Conservation (phyloP, 257 asterid species). For the Lavandula angustifolia region DNA sequence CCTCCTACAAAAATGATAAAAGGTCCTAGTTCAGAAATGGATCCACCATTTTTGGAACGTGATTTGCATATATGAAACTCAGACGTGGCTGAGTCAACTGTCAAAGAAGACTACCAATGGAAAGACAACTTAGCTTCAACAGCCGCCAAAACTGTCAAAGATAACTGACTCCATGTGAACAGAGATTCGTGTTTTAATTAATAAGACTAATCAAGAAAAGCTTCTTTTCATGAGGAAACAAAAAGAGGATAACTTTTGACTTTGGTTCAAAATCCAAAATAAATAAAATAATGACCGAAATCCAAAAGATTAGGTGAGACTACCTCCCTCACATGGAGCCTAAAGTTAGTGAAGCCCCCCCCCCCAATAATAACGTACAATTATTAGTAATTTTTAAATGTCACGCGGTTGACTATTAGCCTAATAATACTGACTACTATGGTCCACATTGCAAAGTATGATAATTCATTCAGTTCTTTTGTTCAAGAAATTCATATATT, state of each 20-base stretch:
- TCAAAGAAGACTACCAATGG: background rate
- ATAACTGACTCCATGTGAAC: slow-evolving; percentile 14
- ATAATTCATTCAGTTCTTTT: background rate
- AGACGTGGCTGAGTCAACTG: slow-evolving; percentile 13
- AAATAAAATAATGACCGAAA: background rate
- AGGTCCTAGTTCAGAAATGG: no score
- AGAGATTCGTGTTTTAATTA: no score
- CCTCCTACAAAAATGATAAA: no score
- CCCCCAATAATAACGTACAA: no score
- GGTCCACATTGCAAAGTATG: background rate
- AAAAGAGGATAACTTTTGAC: slow-evolving; percentile 4
- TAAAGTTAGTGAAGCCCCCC: no score
- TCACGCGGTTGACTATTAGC: no score
- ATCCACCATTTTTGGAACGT: slow-evolving; percentile 10
- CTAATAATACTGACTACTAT: slow-evolving; percentile 15
- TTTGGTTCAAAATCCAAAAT: background rate
- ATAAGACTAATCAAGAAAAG: background rate
- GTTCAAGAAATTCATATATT: background rate
- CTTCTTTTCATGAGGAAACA: background rate
- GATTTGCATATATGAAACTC: background rate
- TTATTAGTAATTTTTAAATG: background rate
- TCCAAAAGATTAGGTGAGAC: slow-evolving; percentile 21
- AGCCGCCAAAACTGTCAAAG: slow-evolving; percentile 29
- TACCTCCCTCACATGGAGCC: background rate
- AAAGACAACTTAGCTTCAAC: background rate